Conservation (phyloP, 768 basidiomycete species). For the Calocybe indica region DNA sequence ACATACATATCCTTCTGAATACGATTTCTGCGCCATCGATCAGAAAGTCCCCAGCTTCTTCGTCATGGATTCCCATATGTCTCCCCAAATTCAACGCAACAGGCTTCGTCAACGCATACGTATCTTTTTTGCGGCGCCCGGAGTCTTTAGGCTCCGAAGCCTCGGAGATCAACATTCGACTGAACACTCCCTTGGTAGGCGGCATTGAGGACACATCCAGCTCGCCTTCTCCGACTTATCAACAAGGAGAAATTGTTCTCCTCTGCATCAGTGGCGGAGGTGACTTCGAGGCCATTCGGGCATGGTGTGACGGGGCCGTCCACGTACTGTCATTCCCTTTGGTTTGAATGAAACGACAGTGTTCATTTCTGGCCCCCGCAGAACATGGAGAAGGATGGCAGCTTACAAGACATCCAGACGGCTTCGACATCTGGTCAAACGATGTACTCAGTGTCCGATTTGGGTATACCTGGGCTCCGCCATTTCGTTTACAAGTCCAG, state of each 20-base stretch:
- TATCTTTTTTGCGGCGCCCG: constrained; percentile 55
- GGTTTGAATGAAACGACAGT: constrained; percentile 5
- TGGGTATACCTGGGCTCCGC: constrained; percentile 84
- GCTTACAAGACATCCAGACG: constrained; percentile 42
- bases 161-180: constrained; percentile 6
- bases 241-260: constrained; percentile 40
- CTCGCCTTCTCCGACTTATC: constrained; percentile 6
- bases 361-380: constrained; percentile 18
- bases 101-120: constrained; percentile 89
- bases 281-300: constrained; percentile 80
- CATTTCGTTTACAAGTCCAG: constrained; percentile 96
- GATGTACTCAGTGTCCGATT: constrained; percentile 63
- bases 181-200: constrained; percentile 4
- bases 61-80: constrained; percentile 94
- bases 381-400: constrained; percentile 62
- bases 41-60: constrained; percentile 68
- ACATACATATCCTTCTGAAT: constrained; percentile 90
- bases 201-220: not conserved
- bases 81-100: constrained; percentile 89
- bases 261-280: constrained; percentile 78
- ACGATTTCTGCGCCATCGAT: constrained; percentile 82
- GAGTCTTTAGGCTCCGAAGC: constrained; percentile 19
- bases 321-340: constrained; percentile 47
- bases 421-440: constrained; percentile 44
- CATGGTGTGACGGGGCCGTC: constrained; percentile 51